Base-by-base conservation (phyloP, 2,329 filamentous ascomycete species). In the Pseudogymnoascus sp. region DNA sequence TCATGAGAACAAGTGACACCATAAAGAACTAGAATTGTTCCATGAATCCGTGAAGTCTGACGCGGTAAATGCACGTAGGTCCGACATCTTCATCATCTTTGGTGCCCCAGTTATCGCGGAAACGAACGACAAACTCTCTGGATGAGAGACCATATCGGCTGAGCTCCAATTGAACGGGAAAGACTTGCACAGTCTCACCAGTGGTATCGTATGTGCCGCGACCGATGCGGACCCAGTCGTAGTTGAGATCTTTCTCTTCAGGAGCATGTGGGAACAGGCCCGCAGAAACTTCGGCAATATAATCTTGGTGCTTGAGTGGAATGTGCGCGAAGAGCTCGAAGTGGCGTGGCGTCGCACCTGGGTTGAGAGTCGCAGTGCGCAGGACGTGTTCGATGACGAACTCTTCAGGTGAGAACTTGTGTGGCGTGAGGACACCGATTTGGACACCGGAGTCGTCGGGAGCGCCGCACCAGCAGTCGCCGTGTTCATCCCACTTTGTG, bases 401-500 rank as follows among this genome's bases (percentile, higher is more conserved):
- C 68, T 91, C 82, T 68, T 87, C 83, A 0, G 89, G 89, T 31
- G 87, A 79, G 63, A 93, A 80, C 5, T 76, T 73, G 36, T 81
- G 74, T 36, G 82, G 79, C 16, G 88, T 80, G 42, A 84, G 75
- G 16, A 96, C 83, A 7, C 83, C 84, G 14, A 97, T 77, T 62
- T 85, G 83, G 1, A 86, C 84, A 38, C 85, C 84, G 12, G 73
- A 73, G 59, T 80, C 76, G 10, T 71, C 67, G 0, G 77, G 76
- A 3, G 78, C 81, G 4, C 88, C 86, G 74, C 93, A 97, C 89
- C 91, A 97, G 75, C 91, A 96, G 66, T 97, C 90, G 18, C 89
- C 90, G 36, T 88, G 82, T 59, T 96, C 90, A 8, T 86, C 79
- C 91, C 93, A 96, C 3, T 79, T 76, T 1, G 76, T 72, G 1